These are phyloP conservation scores for Coemansia sp. DNA, from an alignment of 192 early-diverging fungal species.

Conservation along the genomic window DNA sequence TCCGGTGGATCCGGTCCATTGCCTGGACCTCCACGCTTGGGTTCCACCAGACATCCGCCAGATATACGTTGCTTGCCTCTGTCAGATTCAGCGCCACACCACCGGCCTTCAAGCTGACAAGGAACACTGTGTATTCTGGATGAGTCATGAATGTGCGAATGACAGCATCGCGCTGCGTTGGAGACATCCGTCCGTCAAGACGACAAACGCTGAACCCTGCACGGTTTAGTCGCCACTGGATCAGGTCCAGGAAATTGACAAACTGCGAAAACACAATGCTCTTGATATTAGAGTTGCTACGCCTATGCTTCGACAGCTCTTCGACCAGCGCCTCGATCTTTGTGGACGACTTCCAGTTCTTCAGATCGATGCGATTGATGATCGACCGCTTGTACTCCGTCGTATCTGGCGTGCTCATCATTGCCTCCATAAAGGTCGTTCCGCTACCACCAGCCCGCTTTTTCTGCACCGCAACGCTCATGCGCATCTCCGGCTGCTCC, in stretches of 20 bases:
- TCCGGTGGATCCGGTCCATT: constrained; percentile 91
- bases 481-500: constrained; percentile 52
- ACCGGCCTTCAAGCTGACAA: constrained; percentile 89
- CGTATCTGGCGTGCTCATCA: constrained; percentile 53
- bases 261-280: constrained; percentile 83
- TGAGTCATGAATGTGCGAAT: constrained; percentile 75
- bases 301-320: constrained; percentile 74
- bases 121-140: constrained; percentile 81
- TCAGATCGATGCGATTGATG: constrained; percentile 88
- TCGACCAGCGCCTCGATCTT: constrained; percentile 95
- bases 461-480: neutral
- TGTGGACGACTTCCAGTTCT: constrained; percentile 82
- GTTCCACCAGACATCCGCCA: constrained; percentile 69
- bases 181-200: constrained; percentile 87
- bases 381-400: constrained; percentile 68
- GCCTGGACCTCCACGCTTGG: constrained; percentile 72
- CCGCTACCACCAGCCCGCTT: neutral
- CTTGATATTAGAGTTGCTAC: constrained; percentile 73
- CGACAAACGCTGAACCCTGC: constrained; percentile 75
- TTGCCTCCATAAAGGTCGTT: constrained; percentile 42
- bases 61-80: constrained; percentile 81
- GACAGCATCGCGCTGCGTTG: constrained; percentile 68
- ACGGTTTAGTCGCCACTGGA: constrained; percentile 85
- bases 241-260: constrained; percentile 84
- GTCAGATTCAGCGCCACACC: constrained; percentile 92